Conservation (phyloP, 148 eudicot genomes). For the Amaranthus palmeri region DNA sequence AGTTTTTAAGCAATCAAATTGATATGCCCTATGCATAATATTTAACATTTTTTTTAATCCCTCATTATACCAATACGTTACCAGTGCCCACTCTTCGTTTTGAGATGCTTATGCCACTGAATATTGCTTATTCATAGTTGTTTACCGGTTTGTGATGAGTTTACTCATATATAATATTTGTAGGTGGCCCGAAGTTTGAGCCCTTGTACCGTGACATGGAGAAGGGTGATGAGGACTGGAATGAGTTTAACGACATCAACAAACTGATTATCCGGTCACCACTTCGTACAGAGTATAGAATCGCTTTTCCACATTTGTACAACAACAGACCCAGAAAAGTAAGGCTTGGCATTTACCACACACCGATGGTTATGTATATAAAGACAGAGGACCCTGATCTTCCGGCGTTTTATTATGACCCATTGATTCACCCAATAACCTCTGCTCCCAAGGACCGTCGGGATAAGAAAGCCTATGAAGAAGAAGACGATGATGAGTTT, state of each 20-base stretch:
- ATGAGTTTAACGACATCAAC: conserved; percentile 96
- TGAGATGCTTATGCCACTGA: neutral
- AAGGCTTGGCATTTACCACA: conserved; percentile 83
- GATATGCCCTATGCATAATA: neutral
- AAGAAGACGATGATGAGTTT: conserved; percentile 87
- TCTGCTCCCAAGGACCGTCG: conserved; percentile 56
- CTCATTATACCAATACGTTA: neutral
- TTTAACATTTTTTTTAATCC: neutral
- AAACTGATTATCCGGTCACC: conserved; percentile 97
- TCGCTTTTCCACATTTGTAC: conserved; percentile 97
- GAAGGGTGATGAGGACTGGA: conserved; percentile 99
- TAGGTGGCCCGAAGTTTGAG: conserved; percentile 99
- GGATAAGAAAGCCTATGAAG: conserved; percentile 59
- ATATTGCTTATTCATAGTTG: neutral
- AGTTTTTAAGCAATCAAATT: neutral
- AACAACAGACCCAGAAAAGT: conserved; percentile 98
- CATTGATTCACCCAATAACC: conserved; percentile 90
- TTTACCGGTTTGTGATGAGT: neutral
- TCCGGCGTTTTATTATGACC: conserved; percentile 98
- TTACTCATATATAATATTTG: conserved; percentile 19
- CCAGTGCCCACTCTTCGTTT: neutral
- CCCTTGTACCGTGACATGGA: conserved; percentile 99
- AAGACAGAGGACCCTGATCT: conserved; percentile 99
- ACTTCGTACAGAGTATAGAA: conserved; percentile 89
- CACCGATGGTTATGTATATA: conserved; percentile 96